These are phyloP conservation scores for Sanguinoderma infundibulare DNA, from an alignment of 1,284 basidiomycete genomes.

Conservation along the genomic window DNA sequence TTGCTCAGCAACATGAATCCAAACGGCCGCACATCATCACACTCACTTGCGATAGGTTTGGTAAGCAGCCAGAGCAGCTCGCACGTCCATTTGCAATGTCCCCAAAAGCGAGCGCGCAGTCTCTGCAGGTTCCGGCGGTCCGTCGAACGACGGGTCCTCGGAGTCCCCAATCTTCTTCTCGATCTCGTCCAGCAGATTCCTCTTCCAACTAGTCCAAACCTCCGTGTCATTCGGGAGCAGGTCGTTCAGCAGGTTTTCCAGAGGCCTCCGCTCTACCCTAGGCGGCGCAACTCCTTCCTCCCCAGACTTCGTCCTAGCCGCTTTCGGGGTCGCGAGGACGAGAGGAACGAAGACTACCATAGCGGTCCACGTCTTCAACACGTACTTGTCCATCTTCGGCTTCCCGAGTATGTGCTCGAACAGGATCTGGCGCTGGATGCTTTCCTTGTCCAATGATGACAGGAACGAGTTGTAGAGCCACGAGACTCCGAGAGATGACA, in stretches of 20 bases:
- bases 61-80: background rate
- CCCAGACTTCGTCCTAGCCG: background rate
- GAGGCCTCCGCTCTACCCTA: background rate
- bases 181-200: conserved; percentile 2
- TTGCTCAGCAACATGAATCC: too few species aligned
- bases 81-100: background rate
- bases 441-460: conserved; percentile 22
- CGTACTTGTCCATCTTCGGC: conserved; percentile 9
- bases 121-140: background rate
- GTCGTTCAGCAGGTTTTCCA: conserved; percentile 14
- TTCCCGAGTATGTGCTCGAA: conserved; percentile 9
- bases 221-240: conserved; percentile 23
- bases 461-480: conserved; percentile 26
- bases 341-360: conserved; percentile 20
- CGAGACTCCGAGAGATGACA: conserved; percentile 18
- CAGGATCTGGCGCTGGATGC: conserved; percentile 19
- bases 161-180: background rate
- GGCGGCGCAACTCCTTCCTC: background rate
- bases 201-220: conserved; percentile 15
- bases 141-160: background rate
- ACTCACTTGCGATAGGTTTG: background rate
- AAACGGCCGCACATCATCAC: background rate
- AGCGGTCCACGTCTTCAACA: conserved; percentile 16
- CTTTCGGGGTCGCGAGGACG: conserved; percentile 4
- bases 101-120: background rate